Evolutionary conservation across 1,284 basidiomycete species (phyloP).

Genomic region (Earliella scabrosa): DNA sequence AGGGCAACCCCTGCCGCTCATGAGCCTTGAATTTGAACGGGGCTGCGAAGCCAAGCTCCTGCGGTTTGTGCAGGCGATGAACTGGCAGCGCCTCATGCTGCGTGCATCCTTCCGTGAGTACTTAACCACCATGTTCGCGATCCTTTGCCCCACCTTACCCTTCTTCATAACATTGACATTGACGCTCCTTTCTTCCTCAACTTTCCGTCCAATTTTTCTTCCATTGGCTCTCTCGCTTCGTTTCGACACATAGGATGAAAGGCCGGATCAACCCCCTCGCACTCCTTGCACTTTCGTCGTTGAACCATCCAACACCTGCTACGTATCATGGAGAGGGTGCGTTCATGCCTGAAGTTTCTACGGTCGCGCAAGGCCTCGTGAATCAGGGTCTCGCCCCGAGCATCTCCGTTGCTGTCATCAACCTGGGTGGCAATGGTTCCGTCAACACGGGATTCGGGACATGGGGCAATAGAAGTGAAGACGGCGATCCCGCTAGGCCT

Average conservation of each 20-base stretch:
- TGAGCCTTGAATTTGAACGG: too few species aligned
- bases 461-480: slow-evolving; percentile 1
- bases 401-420: background rate
- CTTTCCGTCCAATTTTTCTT: too few species aligned
- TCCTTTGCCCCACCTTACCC: slow-evolving; percentile 2
- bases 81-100: too few species aligned
- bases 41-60: too few species aligned
- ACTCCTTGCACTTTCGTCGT: too few species aligned
- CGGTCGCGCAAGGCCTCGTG: background rate
- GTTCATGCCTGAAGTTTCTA: background rate
- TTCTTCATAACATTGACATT: background rate
- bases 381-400: background rate
- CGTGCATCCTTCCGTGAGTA: too few species aligned
- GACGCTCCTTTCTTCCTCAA: too few species aligned
- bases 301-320: background rate
- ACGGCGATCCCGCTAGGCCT: background rate
- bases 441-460: background rate
- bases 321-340: background rate
- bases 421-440: background rate
- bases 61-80: too few species aligned
- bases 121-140: background rate
- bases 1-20: too few species aligned
- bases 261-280: too few species aligned
- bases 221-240: too few species aligned
- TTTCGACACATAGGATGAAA: too few species aligned